phyloP scores from a whole-genome alignment of 306 rosid genomes.

The Gillenia trifoliata region DNA sequence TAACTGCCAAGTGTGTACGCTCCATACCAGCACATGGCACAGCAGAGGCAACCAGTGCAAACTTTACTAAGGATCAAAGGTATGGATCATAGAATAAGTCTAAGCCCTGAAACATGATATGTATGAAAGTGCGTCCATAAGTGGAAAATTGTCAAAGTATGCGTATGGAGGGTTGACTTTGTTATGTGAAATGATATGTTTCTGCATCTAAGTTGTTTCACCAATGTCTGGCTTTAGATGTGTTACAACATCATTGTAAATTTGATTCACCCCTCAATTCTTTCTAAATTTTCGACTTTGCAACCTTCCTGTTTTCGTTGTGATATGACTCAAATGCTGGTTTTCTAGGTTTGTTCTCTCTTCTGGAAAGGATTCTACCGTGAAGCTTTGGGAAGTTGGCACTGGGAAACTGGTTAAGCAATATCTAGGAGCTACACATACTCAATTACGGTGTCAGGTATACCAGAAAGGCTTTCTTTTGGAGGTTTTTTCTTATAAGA shows the following conservation, averaged over 20 bases:
- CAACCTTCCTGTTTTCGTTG: slow-evolving; percentile 4
- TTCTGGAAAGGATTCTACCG: slow-evolving; percentile 84
- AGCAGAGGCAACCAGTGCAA: slow-evolving; percentile 80
- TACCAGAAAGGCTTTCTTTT: slow-evolving; percentile 1
- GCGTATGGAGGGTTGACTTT: background rate
- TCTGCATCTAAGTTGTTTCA: background rate
- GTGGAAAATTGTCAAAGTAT: background rate
- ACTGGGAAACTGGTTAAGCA: slow-evolving; percentile 85
- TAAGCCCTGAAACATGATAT: background rate
- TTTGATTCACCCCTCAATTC: background rate
- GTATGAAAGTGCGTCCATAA: background rate
- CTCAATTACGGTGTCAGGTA: slow-evolving; percentile 79
- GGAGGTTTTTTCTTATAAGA: background rate
- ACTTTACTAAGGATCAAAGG: slow-evolving; percentile 79
- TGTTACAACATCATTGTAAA: background rate
- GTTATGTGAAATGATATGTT: background rate
- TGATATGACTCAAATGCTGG: slow-evolving; percentile 17
- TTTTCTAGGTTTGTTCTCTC: slow-evolving; percentile 76
- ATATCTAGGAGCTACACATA: slow-evolving; percentile 73
- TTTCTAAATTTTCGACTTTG: background rate
- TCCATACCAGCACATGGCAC: slow-evolving; percentile 74
- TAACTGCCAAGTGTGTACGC: slow-evolving; percentile 68
- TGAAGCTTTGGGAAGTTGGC: slow-evolving; percentile 88
- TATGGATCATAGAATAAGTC: slow-evolving; percentile 22
- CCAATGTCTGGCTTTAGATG: background rate